Evolutionary conservation across 2,329 filamentous ascomycete species (phyloP), one percentile per base, ranked within the genome.

Genomic region (Simplicillium aogashimaense): DNA sequence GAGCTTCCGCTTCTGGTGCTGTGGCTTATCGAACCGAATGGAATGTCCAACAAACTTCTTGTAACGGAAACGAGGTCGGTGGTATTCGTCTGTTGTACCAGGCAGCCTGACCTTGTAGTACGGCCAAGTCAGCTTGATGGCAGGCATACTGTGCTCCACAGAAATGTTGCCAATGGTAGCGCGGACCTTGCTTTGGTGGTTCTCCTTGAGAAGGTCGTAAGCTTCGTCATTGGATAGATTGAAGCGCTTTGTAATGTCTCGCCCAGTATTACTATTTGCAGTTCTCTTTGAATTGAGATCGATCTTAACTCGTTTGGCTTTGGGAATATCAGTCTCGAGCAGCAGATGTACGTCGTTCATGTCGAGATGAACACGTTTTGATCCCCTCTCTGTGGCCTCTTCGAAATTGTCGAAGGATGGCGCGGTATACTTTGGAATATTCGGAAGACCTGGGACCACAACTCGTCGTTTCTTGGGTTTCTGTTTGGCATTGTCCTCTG

Each of bases 221-320:
- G 89, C 89, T 43, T 92, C 84, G 54, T 98, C 92, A 47, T 97
- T 97, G 25, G 89, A 95, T 43, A 94, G 85, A 56, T 97, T 97
- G 70, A 95, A 98, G 33, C 90, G 81, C 49, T 83, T 77, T 30
- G 77, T 77, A 29, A 95, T 73, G 41, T 86, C 80, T 40, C 82
- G 83, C 3, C 81, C 78, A 33, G 87, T 65, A 38, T 79, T 82
- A 13, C 80, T 78, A 42, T 77, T 82, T 7, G 75, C 78, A 67
- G 79, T 80, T 46, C 74, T 80, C 60, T 75, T 82, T 47, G 76
- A 71, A 46, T 78, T 79, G 38, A 68, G 64, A 42, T 75, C 67
- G 12, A 66, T 51, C 34, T 70, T 72, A 16, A 66, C 68, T 42
- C 79, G 75, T 58, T 85, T 83, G 14, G 74, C 63, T 20, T 73